These are phyloP conservation scores for Tricholomella constricta DNA, from an alignment of 768 basidiomycete species.

Conservation along the genomic window DNA sequence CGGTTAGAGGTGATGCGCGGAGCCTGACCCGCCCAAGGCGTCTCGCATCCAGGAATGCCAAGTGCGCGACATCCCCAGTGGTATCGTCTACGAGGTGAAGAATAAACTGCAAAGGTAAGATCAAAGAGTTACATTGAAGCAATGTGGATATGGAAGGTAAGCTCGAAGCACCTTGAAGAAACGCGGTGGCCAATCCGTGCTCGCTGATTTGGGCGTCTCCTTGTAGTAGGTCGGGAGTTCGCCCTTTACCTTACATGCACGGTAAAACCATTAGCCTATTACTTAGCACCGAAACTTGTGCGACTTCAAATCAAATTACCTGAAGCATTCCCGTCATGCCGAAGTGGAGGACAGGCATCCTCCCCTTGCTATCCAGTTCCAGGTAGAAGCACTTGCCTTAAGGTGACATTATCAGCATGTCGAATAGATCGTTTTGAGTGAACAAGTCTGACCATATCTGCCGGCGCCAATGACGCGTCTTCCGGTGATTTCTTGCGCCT, in stretches of 20 bases:
- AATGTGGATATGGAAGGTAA: not conserved
- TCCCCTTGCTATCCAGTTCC: slow-evolving; percentile 59
- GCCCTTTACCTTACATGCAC: slow-evolving; percentile 46
- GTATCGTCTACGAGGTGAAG: slow-evolving; percentile 51
- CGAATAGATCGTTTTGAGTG: not conserved
- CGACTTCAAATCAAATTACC: slow-evolving; percentile 29
- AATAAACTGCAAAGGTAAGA: slow-evolving; percentile 49
- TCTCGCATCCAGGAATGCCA: slow-evolving; percentile 75
- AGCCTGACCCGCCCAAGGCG: slow-evolving; percentile 73
- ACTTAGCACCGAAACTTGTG: no score
- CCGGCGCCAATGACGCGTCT: slow-evolving; percentile 48
- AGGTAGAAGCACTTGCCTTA: slow-evolving; percentile 65
- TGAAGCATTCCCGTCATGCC: slow-evolving; percentile 89
- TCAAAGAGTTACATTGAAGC: not conserved
- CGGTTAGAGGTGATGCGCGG: slow-evolving; percentile 52
- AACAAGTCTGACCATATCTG: slow-evolving; percentile 50
- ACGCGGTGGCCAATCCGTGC: slow-evolving; percentile 63
- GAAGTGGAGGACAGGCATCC: slow-evolving; percentile 73
- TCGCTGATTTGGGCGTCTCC: slow-evolving; percentile 39
- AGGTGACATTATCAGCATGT: not conserved
- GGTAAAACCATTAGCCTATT: not conserved
- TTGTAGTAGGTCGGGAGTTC: slow-evolving; percentile 50
- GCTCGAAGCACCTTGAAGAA: slow-evolving; percentile 70
- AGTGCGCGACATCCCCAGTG: slow-evolving; percentile 41
- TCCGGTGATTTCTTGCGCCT: slow-evolving; percentile 58